A percentile compares a stretch with the other conserved stretches of the same genome.
Conservation (phyloP, 2,329 filamentous ascomycete species). For the Thielaviopsis populi region DNA sequence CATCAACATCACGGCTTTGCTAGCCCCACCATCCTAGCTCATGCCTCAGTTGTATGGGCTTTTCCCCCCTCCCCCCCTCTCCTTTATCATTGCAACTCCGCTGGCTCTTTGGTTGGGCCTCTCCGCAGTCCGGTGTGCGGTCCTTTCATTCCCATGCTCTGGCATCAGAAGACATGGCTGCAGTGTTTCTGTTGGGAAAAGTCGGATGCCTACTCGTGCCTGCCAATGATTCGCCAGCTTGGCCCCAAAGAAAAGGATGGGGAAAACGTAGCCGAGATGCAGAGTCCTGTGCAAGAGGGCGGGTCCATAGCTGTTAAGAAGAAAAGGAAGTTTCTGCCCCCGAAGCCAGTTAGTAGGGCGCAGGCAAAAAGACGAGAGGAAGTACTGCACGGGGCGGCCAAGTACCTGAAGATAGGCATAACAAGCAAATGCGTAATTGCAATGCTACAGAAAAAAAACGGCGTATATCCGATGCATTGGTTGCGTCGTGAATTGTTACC, state of each 20-base stretch:
- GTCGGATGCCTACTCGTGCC: neutral
- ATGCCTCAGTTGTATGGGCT: neutral
- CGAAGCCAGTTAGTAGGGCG: neutral
- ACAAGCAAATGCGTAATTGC: neutral
- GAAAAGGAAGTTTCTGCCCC: neutral
- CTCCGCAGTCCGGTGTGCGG: neutral
- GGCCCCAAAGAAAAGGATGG: neutral
- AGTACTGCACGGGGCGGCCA: neutral
- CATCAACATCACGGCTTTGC: slow-evolving; percentile 3
- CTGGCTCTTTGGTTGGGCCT: neutral
- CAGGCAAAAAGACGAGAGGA: neutral
- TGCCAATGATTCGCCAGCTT: neutral
- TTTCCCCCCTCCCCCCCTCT: neutral
- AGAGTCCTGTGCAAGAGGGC: neutral
- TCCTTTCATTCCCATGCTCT: neutral
- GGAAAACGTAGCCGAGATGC: neutral
- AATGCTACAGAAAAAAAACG: neutral
- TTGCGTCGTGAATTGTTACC: neutral
- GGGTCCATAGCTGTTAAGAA: neutral
- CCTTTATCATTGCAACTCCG: neutral
- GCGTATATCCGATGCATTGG: neutral
- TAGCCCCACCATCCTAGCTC: neutral
- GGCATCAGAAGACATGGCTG: neutral
- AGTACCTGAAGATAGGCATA: neutral
- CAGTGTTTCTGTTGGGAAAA: neutral